Conservation (phyloP, 23 red algal species). For the Gracilaria caudata region DNA sequence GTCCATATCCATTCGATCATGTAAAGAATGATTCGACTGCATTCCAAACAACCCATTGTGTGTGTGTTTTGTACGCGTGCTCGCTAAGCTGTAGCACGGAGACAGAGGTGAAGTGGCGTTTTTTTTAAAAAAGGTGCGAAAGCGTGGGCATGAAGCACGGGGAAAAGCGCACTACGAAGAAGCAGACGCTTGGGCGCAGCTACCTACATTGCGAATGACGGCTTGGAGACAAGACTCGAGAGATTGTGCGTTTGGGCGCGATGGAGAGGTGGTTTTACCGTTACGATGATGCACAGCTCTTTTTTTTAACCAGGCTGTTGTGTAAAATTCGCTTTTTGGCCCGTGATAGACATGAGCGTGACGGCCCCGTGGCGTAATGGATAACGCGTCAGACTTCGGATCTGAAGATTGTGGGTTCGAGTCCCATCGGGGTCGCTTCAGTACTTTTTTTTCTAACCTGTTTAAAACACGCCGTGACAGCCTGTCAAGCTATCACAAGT, state of each 20-base stretch:
- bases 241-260: no score
- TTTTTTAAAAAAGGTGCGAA: no score
- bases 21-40: constrained; percentile 57
- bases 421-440: constrained; percentile 80
- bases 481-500: no score
- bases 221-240: neutral
- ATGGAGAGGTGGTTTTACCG: neutral
- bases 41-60: constrained; percentile 46
- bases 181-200: no score
- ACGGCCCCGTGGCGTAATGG: constrained; percentile 87
- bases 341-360: neutral
- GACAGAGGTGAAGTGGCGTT: no score
- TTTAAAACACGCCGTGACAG: no score
- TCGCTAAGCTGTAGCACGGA: no score
- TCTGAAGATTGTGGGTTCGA: constrained; percentile 96
- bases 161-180: neutral
- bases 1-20: constrained; percentile 70
- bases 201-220: neutral
- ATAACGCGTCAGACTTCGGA: constrained; percentile 94
- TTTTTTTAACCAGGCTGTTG: neutral
- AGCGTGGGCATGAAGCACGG: no score
- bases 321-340: neutral
- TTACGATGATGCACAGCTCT: neutral
- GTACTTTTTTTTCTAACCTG: neutral
- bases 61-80: no score